phyloP scores from a whole-genome alignment of 768 basidiomycete genomes.

The Termitomyces sp. region DNA sequence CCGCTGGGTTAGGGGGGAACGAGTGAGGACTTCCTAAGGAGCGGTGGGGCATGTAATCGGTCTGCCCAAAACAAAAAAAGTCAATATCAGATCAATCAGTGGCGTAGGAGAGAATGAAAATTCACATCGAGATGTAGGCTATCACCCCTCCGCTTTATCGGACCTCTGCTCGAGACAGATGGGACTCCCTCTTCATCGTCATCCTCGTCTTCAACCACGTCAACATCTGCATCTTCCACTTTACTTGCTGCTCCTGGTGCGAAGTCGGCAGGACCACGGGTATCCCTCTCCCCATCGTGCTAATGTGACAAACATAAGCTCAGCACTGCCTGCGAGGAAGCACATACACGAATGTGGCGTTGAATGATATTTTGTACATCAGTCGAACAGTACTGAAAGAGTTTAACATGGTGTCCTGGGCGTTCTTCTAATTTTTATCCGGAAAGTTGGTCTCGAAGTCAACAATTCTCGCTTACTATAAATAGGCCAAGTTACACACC shows the following conservation, averaged over 20 bases:
- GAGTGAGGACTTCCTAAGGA: conserved; percentile 4
- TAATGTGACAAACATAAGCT: conserved; percentile 13
- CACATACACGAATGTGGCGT: conserved; percentile 49
- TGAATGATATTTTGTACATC: conserved; percentile 69
- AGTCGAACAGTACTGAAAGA: conserved; percentile 76
- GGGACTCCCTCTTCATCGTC: conserved; percentile 18
- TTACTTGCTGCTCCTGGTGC: conserved; percentile 25
- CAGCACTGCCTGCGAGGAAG: conserved; percentile 1
- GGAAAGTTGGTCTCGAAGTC: conserved; percentile 28
- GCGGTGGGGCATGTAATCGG: conserved; percentile 1
- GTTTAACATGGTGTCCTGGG: conserved; percentile 72
- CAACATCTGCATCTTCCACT: conserved; percentile 30
- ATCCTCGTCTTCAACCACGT: conserved; percentile 25
- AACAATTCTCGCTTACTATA: background rate
- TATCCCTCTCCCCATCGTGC: conserved; percentile 49
- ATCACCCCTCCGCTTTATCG: conserved; percentile 2
- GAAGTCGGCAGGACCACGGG: conserved; percentile 41
- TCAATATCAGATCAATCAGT: background rate
- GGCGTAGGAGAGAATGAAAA: background rate
- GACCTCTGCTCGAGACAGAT: background rate
- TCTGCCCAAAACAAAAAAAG: background rate
- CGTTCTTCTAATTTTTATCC: conserved; percentile 58
- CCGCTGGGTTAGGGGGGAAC: conserved; percentile 5
- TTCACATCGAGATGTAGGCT: conserved; percentile 5
- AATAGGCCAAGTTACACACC: conserved; percentile 24